phyloP scores from a whole-genome alignment of 1,139 yeast species.

The Suhomyces chickasaworum region DNA sequence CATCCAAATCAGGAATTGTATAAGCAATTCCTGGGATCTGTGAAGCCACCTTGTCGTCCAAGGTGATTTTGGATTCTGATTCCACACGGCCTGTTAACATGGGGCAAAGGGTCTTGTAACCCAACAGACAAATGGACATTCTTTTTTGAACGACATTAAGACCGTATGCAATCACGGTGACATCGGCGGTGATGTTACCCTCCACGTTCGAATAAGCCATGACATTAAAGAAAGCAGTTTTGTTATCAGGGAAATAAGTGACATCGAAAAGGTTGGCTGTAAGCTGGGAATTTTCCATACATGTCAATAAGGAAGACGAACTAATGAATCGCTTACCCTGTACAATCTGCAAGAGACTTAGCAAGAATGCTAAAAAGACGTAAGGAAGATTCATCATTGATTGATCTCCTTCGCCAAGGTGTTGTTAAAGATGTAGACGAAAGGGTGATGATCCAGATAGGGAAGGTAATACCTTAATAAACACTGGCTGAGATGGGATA shows the following conservation, averaged over 20 bases:
- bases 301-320: conserved; percentile 81
- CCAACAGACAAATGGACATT: conserved; percentile 62
- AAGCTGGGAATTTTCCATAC: conserved; percentile 89
- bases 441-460: background rate
- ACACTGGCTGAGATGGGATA: background rate
- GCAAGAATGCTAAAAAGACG: conserved; percentile 5
- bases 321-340: conserved; percentile 37
- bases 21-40: conserved; percentile 81
- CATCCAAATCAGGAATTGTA: conserved; percentile 93
- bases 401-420: background rate
- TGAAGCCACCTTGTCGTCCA: conserved; percentile 46
- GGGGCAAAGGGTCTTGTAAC: conserved; percentile 69
- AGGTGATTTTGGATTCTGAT: conserved; percentile 52
- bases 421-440: background rate
- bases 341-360: conserved; percentile 13
- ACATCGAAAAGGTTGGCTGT: conserved; percentile 88
- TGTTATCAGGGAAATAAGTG: conserved; percentile 63
- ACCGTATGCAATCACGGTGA: conserved; percentile 83
- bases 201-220: conserved; percentile 80
- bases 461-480: background rate
- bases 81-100: conserved; percentile 85
- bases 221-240: conserved; percentile 64
- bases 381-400: conserved; percentile 2
- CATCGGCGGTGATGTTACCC: conserved; percentile 68
- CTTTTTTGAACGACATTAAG: conserved; percentile 57